Conservation (phyloP, 768 basidiomycete genomes). For the Phanerodontia chrysosporium region DNA sequence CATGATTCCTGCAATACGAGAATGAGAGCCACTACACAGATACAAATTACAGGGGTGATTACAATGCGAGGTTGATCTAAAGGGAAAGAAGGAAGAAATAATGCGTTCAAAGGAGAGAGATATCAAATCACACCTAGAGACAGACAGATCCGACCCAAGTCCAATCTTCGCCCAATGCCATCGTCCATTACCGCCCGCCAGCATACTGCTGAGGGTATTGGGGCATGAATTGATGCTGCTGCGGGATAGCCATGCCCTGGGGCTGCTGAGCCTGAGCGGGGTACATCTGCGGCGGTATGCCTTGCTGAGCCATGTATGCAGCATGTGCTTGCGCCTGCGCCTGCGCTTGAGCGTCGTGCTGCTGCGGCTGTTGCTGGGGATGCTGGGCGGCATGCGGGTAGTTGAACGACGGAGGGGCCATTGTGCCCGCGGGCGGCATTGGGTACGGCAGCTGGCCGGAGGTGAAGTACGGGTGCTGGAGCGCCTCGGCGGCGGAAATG, state of each 20-base stretch:
- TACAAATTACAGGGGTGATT: not conserved
- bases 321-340: conserved; percentile 28
- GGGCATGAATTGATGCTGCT: conserved; percentile 16
- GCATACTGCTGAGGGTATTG: conserved; percentile 20
- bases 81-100: not conserved
- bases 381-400: conserved; percentile 60
- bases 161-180: not conserved
- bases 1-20: not conserved
- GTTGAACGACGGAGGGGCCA: conserved; percentile 66
- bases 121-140: not conserved
- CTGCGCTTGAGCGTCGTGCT: conserved; percentile 21
- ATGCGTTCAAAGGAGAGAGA: not conserved
- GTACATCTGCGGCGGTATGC: conserved; percentile 11
- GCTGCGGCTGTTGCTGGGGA: conserved; percentile 42
- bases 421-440: conserved; percentile 46
- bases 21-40: not conserved
- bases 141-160: not conserved
- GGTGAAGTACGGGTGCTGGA: conserved; percentile 90
- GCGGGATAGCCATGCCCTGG: conserved; percentile 17
- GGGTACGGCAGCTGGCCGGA: conserved; percentile 37
- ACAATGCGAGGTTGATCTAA: not conserved
- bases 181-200: conserved; percentile 7
- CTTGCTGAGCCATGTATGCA: conserved; percentile 31
- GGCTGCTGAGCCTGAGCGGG: conserved; percentile 25
- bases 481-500: conserved; percentile 85